These are phyloP conservation scores for Collybia mongolica DNA, from an alignment of 768 basidiomycete species.

Conservation along the genomic window DNA sequence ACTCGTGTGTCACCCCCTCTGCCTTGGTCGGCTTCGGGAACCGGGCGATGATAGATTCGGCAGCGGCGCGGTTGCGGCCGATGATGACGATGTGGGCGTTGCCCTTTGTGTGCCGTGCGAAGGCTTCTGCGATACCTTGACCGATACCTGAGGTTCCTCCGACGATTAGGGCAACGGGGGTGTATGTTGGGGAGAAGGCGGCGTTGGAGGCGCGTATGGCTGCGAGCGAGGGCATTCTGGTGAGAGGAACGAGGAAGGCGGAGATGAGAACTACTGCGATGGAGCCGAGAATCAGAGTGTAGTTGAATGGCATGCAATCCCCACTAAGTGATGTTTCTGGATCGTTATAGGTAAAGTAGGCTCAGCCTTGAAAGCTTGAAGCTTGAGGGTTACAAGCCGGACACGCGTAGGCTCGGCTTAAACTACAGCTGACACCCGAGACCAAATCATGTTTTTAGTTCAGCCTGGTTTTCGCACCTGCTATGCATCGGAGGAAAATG, in stretches of 20 bases:
- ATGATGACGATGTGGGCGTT: conserved; percentile 51
- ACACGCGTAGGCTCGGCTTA: no score
- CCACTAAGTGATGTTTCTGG: no score
- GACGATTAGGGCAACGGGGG: conserved; percentile 37
- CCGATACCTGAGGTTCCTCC: conserved; percentile 52
- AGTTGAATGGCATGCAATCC: background rate
- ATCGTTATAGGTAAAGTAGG: no score
- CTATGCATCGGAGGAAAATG: no score
- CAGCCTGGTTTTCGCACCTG: no score
- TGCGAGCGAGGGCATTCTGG: background rate
- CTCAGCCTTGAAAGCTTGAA: no score
- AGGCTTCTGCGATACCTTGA: conserved; percentile 41
- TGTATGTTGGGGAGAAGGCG: conserved; percentile 19
- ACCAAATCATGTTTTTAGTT: no score
- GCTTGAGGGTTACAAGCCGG: no score
- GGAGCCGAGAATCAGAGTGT: background rate
- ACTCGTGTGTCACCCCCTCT: conserved; percentile 31
- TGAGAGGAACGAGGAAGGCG: no score
- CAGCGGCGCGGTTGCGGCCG: conserved; percentile 49
- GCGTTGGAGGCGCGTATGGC: conserved; percentile 25
- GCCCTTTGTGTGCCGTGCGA: conserved; percentile 47
- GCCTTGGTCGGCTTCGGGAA: conserved; percentile 30
- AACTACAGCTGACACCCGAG: no score
- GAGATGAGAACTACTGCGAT: no score
- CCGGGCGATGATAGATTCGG: conserved; percentile 40